A percentile compares a stretch with the other conserved stretches of the same genome.
These are phyloP conservation scores for Leccinum boreale DNA, from an alignment of 768 basidiomycete genomes.

Conservation along the genomic window DNA sequence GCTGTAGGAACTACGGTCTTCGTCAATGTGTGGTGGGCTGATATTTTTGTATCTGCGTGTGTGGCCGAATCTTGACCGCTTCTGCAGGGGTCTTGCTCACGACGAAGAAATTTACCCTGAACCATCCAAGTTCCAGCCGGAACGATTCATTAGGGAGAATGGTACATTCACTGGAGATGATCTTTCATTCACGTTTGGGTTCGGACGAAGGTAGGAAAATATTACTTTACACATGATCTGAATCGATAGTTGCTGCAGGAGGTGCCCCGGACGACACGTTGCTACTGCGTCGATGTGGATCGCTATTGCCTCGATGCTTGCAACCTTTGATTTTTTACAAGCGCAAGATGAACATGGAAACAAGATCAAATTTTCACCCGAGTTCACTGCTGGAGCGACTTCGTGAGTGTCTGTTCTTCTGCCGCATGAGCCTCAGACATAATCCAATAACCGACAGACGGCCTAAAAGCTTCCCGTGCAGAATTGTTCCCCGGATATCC, in stretches of 20 bases:
- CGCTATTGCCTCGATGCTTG: slow-evolving; percentile 22
- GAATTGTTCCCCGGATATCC: slow-evolving; percentile 17
- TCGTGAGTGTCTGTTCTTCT: slow-evolving; percentile 17
- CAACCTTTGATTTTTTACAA: slow-evolving; percentile 22
- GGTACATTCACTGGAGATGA: slow-evolving; percentile 11
- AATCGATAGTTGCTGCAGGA: slow-evolving; percentile 6
- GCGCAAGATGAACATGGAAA: slow-evolving; percentile 20
- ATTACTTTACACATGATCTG: not conserved
- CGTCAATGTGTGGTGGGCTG: slow-evolving; percentile 22
- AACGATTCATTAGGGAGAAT: slow-evolving; percentile 32
- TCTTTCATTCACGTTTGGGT: slow-evolving; percentile 19
- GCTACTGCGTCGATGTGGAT: slow-evolving; percentile 27
- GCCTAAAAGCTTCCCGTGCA: slow-evolving; percentile 21
- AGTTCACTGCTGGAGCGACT: slow-evolving; percentile 15
- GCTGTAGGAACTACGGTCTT: slow-evolving; percentile 16
- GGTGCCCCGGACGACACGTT: slow-evolving; percentile 22
- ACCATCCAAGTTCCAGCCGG: slow-evolving; percentile 40
- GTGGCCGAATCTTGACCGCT: not conserved
- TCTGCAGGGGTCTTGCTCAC: slow-evolving; percentile 36
- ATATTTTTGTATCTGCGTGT: not conserved
- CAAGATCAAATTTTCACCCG: slow-evolving; percentile 22
- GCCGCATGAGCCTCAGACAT: not conserved
- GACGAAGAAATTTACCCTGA: slow-evolving; percentile 37
- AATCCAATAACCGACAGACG: slow-evolving; percentile 13
- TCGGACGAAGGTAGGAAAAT: slow-evolving; percentile 21